Base-by-base conservation (phyloP, 257 asterid species). In the Jacaranda mimosifolia region DNA sequence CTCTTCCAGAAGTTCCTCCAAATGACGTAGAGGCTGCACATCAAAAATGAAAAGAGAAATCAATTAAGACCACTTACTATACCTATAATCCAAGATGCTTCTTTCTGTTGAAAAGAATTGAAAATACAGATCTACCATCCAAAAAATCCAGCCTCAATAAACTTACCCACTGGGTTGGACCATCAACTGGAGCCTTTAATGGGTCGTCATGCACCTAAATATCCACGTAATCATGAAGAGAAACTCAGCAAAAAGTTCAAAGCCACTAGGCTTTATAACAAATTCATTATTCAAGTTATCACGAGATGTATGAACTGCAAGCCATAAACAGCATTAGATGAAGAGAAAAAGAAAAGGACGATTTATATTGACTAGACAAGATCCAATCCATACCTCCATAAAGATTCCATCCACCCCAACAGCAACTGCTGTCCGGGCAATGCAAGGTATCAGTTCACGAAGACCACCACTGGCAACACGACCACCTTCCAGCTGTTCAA, bases 401-500 rank as follows among this genome's bases (percentile, higher is more conserved):
- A 95, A 95, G 77, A 95, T 89, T 48, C 99, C 99, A 81, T 93
- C 91, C 70, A 95, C 97, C 66, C 99, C 99, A 63, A 95, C 97
- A 76, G 97, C 93, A 80, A 91, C 99, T 19, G 99, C 96, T 36
- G 99, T 95, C 77, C 98, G 84, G 69, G 97, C 98, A 85, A 95
- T 95, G 88, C 99, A 95, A 69, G 97, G 98, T 76, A 91, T 95
- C 75, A 93, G 81, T 83, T 95, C 99, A 3, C 99, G 97, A 63
- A 95, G 97, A 83, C 98, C 98, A 19, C 99, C 99, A 87, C 99
- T 95, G 43, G 98, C 99, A 80, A 95, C 99, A 60, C 99, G 97
- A 55, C 98, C 97, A 79, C 99, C 99, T 84, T 95, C 99, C 59
- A 93, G 89, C 97, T 93, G 89, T 78, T 69, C 71, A 57, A 76